A percentile compares a stretch with the other conserved stretches of the same genome.
These are phyloP conservation scores for Hyaloscypha finlandica DNA, from an alignment of 495 filamentous ascomycete genomes.

Conservation along the genomic window DNA sequence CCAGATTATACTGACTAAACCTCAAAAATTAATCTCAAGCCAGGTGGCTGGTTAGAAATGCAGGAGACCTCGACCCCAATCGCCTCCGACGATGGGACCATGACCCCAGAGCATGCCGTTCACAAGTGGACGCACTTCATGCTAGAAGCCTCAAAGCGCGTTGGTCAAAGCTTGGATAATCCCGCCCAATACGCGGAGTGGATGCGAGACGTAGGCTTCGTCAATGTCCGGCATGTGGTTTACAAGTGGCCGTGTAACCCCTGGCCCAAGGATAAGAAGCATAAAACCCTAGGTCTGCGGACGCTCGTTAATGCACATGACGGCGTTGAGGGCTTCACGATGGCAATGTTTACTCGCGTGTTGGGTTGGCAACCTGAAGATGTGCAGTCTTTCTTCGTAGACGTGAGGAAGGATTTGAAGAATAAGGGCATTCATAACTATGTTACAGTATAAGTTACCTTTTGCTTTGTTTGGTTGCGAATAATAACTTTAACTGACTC, in stretches of 20 bases:
- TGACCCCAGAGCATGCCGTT: neutral
- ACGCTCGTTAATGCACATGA: conserved; percentile 49
- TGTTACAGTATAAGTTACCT: conserved; percentile 21
- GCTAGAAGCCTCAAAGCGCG: conserved; percentile 5
- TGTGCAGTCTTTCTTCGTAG: conserved; percentile 16
- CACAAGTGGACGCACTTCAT: neutral
- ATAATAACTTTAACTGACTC: no score
- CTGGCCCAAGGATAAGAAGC: conserved; percentile 50
- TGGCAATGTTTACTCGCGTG: conserved; percentile 48
- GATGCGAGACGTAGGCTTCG: conserved; percentile 58
- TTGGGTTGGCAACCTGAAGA: conserved; percentile 44
- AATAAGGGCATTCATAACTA: conserved; percentile 25
- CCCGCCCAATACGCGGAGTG: conserved; percentile 7
- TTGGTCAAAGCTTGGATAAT: conserved; percentile 9
- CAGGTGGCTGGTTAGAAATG: conserved; percentile 51
- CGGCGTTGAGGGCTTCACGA: conserved; percentile 45
- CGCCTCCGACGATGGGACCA: conserved; percentile 19
- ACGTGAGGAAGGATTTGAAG: conserved; percentile 27
- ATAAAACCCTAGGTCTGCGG: conserved; percentile 19
- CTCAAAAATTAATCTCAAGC: conserved; percentile 33
- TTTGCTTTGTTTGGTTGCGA: no score
- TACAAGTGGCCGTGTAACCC: conserved; percentile 55
- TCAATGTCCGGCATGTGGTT: conserved; percentile 51
- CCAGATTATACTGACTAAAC: neutral
- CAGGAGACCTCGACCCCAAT: conserved; percentile 43